phyloP scores from a whole-genome alignment of 768 basidiomycete genomes.

The Pleurotus pulmonarius region DNA sequence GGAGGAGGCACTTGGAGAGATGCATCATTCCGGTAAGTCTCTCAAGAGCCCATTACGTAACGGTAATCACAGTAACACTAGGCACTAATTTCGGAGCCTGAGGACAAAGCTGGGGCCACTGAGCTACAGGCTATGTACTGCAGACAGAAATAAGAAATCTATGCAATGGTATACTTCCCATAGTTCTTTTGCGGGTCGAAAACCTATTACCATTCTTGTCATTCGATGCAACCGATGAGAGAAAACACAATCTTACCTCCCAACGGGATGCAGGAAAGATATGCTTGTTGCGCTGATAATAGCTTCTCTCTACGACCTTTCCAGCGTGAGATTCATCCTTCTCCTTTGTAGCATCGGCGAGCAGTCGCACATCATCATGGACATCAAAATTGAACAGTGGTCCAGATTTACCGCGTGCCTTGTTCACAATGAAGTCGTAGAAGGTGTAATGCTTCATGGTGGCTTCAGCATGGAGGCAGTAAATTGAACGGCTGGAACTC shows the following conservation, averaged over 20 bases:
- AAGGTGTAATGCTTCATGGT: conserved; percentile 88
- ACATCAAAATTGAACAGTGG: conserved; percentile 99
- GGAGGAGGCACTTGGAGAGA: no score
- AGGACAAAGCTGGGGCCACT: neutral
- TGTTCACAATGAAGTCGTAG: conserved; percentile 98
- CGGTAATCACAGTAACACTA: no score
- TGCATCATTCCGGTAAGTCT: no score
- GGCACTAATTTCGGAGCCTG: no score
- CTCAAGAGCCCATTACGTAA: no score
- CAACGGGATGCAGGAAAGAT: conserved; percentile 96
- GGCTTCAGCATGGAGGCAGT: conserved; percentile 2
- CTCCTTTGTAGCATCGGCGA: conserved; percentile 93
- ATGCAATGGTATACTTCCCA: conserved; percentile 82
- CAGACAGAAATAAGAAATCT: neutral
- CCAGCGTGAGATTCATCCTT: conserved; percentile 99
- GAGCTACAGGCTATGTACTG: neutral
- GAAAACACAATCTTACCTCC: conserved; percentile 62
- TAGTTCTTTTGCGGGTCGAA: conserved; percentile 95
- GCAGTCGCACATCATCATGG: conserved; percentile 93
- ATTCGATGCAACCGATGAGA: neutral
- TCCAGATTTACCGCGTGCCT: conserved; percentile 96
- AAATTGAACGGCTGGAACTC: conserved; percentile 21
- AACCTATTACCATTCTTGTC: conserved; percentile 41
- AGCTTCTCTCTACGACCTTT: conserved; percentile 95
- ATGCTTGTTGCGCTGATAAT: conserved; percentile 95